These are phyloP conservation scores for Petunia axillaris DNA, from an alignment of 257 asterid genomes.

Conservation along the genomic window DNA sequence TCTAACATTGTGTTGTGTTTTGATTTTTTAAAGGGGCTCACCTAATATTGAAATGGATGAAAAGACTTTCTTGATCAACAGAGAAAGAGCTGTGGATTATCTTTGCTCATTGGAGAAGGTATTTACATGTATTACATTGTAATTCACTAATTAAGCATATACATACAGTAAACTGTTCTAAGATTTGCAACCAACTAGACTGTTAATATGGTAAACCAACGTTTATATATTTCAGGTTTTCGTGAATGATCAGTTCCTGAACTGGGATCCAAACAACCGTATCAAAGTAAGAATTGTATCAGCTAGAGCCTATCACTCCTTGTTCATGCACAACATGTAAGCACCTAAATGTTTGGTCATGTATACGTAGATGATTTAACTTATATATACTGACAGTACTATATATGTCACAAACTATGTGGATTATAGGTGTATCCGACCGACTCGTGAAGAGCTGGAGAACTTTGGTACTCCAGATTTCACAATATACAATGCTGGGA, in stretches of 20 bases:
- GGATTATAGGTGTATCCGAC: slow-evolving; percentile 90
- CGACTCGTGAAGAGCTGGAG: slow-evolving; percentile 86
- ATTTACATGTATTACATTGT: not conserved
- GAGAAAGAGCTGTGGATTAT: slow-evolving; percentile 97
- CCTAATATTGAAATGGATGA: slow-evolving; percentile 98
- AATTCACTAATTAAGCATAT: not conserved
- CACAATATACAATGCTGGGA: slow-evolving; percentile 95
- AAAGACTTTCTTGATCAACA: slow-evolving; percentile 81
- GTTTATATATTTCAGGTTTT: slow-evolving; percentile 53
- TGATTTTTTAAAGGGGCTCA: slow-evolving; percentile 61
- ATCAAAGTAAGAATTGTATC: slow-evolving; percentile 93
- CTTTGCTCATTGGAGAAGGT: slow-evolving; percentile 93
- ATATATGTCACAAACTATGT: slow-evolving; percentile 38
- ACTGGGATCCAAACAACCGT: slow-evolving; percentile 87
- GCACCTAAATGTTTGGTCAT: slow-evolving; percentile 28
- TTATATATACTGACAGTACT: not conserved
- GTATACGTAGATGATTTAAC: not conserved
- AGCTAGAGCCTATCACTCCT: slow-evolving; percentile 94
- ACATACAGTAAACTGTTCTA: not conserved
- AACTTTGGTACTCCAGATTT: slow-evolving; percentile 87
- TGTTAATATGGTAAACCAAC: not conserved
- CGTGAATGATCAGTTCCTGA: slow-evolving; percentile 89
- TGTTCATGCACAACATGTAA: slow-evolving; percentile 96
- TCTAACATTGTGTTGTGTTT: not conserved
- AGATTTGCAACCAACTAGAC: not conserved